A percentile compares a stretch with the other conserved stretches of the same genome.
Evolutionary conservation across 2,329 filamentous ascomycete species (phyloP).

Genomic region (Hypoxylon sp.): DNA sequence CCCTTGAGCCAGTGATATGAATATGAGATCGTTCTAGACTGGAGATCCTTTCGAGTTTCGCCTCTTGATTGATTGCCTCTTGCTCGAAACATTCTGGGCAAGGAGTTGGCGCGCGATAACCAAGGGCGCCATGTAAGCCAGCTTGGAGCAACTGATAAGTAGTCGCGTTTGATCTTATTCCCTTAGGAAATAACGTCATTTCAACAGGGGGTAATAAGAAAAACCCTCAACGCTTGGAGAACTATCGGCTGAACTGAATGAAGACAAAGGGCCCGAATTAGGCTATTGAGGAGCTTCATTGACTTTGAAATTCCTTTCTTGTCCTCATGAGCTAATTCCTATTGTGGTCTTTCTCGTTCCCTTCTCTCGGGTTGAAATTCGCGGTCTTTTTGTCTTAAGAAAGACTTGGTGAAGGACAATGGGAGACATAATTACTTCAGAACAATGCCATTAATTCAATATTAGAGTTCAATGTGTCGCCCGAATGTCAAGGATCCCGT

Average conservation of each 20-base stretch:
- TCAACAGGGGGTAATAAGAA: neutral
- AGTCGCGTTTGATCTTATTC: neutral
- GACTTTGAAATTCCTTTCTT: neutral
- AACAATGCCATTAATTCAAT: conserved; percentile 35
- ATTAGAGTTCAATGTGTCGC: conserved; percentile 4
- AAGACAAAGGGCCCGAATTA: neutral
- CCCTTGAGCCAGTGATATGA: conserved; percentile 1
- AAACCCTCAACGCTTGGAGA: neutral
- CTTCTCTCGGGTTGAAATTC: neutral
- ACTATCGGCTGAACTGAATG: neutral
- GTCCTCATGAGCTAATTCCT: neutral
- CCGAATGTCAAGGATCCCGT: neutral
- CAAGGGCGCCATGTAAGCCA: conserved; percentile 4
- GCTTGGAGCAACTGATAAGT: conserved; percentile 8
- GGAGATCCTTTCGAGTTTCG: neutral
- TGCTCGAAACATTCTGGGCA: neutral
- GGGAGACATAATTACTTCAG: neutral
- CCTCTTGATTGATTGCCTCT: neutral
- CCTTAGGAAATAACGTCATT: neutral
- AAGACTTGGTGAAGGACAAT: conserved; percentile 19
- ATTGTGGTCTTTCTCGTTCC: neutral
- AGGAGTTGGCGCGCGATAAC: neutral
- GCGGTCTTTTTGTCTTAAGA: neutral
- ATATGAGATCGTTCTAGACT: neutral
- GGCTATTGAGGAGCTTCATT: no score